Base-by-base conservation (phyloP, 441 rosid species). In the Brassica hybrid region DNA sequence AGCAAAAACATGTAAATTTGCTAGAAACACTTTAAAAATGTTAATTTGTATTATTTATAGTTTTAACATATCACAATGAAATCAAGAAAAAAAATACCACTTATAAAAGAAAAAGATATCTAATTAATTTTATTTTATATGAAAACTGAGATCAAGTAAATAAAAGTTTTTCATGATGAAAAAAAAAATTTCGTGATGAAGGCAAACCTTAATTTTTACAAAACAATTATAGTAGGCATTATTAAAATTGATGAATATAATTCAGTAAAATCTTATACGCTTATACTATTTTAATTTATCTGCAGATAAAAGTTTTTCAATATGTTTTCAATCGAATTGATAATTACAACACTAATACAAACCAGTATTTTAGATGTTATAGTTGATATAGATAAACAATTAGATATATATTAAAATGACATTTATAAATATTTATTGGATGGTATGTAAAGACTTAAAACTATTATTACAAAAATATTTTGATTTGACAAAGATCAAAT, bases 401-500 rank as follows among this genome's bases (percentile, higher is more conserved):
- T 43, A 43, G 50, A 43, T 43, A 43, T 43, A 43, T 17, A 54
- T 17, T 54, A 56, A 56, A 56, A 56, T 56, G 12, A 17, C 12
- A 56, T 7, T 18, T 56, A 18, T 56, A 56, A 56, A 56, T 56
- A 56, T 56, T 56, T 52, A 16, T 52, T 14, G 18, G 19, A 52
- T 16, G 19, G 10, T 52, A 52, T 16, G 58, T 52, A 16, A 52
- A 52, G 16, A 16, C 59, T 54, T 16, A 45, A 45, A 13, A 14
- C 45, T 43, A 43, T 43, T 21, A 48, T 48, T n/a, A 48, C n/a
- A 60, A 57, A 43, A 66, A 66, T 50, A 77, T 77, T 59, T 45
- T 21, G 64, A 77, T 72, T 77, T 72, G 69, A 78, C 25, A 59
- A 52, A 43, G 73, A 59, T 45, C 56, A 72, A 72, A 45, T 65